Evolutionary conservation across 495 filamentous ascomycete genomes (phyloP).

Genomic region (Sordaria brevicollis): DNA sequence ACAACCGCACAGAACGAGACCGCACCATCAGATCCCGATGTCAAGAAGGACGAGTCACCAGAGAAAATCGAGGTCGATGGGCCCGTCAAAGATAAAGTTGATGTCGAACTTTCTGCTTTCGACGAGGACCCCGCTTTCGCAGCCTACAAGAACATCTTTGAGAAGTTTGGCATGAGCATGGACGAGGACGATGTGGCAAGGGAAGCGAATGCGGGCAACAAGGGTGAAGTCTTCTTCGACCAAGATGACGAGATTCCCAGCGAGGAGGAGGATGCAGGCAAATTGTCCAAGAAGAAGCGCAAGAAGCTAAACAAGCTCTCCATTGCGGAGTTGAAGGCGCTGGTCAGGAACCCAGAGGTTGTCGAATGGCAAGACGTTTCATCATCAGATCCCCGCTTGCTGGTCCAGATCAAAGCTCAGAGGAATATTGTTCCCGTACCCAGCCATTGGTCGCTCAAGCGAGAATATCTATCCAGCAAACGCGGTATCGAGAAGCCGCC

Average conservation of each 20-base stretch:
- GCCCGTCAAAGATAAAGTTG: slow-evolving; percentile 30
- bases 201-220: slow-evolving; percentile 58
- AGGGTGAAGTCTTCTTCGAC: slow-evolving; percentile 78
- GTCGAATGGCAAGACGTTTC: slow-evolving; percentile 97
- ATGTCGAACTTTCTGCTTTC: slow-evolving; percentile 27
- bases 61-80: slow-evolving; percentile 35
- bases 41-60: slow-evolving; percentile 27
- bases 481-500: slow-evolving; percentile 90
- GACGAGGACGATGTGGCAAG: slow-evolving; percentile 47
- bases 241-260: slow-evolving; percentile 85
- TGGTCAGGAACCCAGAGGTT: slow-evolving; percentile 83
- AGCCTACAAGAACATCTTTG: slow-evolving; percentile 71
- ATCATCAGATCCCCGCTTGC: slow-evolving; percentile 77
- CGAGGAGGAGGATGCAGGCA: slow-evolving; percentile 65
- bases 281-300: slow-evolving; percentile 84
- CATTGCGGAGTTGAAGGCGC: slow-evolving; percentile 86
- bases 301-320: slow-evolving; percentile 88
- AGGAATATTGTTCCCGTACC: slow-evolving; percentile 95
- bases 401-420: slow-evolving; percentile 90
- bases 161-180: slow-evolving; percentile 51
- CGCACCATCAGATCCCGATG: slow-evolving; percentile 23
- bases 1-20: background rate
- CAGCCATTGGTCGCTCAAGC: slow-evolving; percentile 85
- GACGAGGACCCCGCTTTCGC: slow-evolving; percentile 68
- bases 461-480: slow-evolving; percentile 94